A percentile compares a stretch with the other conserved stretches of the same genome.
phyloP scores from a whole-genome alignment of 1,139 yeast genomes.

The Meyerozyma guilliermondii region DNA sequence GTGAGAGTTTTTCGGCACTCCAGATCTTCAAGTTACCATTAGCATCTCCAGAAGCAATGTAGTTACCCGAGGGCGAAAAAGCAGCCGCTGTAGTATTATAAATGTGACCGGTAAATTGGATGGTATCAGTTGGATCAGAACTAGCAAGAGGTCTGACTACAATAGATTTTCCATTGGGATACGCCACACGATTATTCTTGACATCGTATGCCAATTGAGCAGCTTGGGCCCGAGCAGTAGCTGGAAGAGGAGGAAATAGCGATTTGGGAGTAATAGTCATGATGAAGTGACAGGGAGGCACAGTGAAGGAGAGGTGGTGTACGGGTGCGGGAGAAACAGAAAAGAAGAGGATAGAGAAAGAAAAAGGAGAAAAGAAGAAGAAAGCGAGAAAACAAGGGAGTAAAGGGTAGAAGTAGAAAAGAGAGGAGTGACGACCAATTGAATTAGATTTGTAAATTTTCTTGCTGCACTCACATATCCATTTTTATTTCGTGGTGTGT shows the following conservation, averaged over 20 bases:
- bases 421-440: too few species aligned
- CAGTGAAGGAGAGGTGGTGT: not conserved
- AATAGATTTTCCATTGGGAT: conserved; percentile 78
- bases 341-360: not conserved
- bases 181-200: conserved; percentile 64
- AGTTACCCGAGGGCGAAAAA: conserved; percentile 85
- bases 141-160: conserved; percentile 61
- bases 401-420: too few species aligned
- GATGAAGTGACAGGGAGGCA: not conserved
- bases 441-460: too few species aligned
- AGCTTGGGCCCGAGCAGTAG: conserved; percentile 65
- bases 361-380: not conserved
- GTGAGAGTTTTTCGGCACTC: conserved; percentile 20
- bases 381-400: too few species aligned
- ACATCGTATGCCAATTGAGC: conserved; percentile 73
- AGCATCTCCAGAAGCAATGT: conserved; percentile 89
- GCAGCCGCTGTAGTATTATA: conserved; percentile 71
- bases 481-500: too few species aligned
- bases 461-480: too few species aligned
- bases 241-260: conserved; percentile 70
- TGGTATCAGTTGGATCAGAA: conserved; percentile 31
- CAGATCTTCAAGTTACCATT: conserved; percentile 83
- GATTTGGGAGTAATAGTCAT: conserved; percentile 3
- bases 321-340: not conserved
- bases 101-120: conserved; percentile 72